These are phyloP conservation scores for Volvox africanus DNA, from an alignment of 139 green algal species.

Conservation along the genomic window DNA sequence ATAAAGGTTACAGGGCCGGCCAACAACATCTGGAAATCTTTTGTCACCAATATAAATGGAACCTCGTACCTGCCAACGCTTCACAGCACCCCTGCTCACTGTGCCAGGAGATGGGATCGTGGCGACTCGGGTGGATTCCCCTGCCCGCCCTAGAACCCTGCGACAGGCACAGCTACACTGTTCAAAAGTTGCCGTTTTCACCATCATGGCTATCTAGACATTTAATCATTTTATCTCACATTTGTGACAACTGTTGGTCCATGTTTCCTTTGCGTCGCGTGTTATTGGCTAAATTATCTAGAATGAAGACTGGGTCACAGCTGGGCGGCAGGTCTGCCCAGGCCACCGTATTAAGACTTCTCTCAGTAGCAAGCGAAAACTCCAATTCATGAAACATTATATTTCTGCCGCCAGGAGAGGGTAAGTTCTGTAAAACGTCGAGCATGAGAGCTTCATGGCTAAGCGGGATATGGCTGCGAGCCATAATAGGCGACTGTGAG, in stretches of 20 bases:
- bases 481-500: not conserved
- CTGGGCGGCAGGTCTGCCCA: constrained; percentile 22
- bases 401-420: not conserved
- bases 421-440: not conserved
- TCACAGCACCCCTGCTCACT: constrained; percentile 32
- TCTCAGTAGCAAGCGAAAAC: not conserved
- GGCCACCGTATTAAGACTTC: not conserved
- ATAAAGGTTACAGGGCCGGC: no score
- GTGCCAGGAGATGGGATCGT: not conserved
- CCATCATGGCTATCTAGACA: not conserved
- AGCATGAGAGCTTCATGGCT: constrained; percentile 32
- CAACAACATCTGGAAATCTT: no score
- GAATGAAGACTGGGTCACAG: constrained; percentile 47
- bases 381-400: not conserved
- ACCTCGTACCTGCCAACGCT: constrained; percentile 49
- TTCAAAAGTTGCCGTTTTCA: not conserved
- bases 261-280: constrained; percentile 42
- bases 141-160: constrained; percentile 32
- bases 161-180: not conserved
- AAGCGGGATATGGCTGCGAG: not conserved
- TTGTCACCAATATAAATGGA: not conserved
- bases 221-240: not conserved
- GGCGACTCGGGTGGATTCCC: not conserved
- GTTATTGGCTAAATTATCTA: constrained; percentile 54
- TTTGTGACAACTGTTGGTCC: constrained; percentile 44